These are phyloP conservation scores for Russula olivacea DNA, from an alignment of 768 basidiomycete species.

Conservation along the genomic window DNA sequence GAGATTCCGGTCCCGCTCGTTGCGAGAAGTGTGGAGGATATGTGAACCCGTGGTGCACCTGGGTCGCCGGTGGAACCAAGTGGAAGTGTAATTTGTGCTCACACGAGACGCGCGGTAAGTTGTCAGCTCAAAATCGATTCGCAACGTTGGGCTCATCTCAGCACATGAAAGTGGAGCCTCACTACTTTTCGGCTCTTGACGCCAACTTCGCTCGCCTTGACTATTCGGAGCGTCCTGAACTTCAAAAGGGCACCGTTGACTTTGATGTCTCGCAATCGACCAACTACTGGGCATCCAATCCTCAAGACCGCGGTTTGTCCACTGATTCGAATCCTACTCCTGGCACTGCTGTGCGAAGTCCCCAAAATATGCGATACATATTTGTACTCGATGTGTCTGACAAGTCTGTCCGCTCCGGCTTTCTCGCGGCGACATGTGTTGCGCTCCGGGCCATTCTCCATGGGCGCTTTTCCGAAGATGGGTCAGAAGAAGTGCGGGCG, in stretches of 20 bases:
- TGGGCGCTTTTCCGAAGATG: slow-evolving; percentile 44
- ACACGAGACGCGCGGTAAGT: slow-evolving; percentile 76
- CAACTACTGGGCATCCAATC: slow-evolving; percentile 81
- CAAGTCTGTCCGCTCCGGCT: slow-evolving; percentile 61
- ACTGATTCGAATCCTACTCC: slow-evolving; percentile 46
- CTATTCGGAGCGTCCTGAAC: slow-evolving; percentile 74
- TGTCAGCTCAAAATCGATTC: slow-evolving; percentile 26
- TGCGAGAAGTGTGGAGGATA: slow-evolving; percentile 85
- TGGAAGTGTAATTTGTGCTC: slow-evolving; percentile 94
- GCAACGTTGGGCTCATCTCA: not conserved
- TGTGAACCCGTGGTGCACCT: slow-evolving; percentile 90
- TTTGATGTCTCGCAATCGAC: slow-evolving; percentile 61
- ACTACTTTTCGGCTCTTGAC: slow-evolving; percentile 83
- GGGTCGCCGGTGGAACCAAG: slow-evolving; percentile 71
- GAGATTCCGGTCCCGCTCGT: slow-evolving; percentile 68
- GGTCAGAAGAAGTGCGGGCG: slow-evolving; percentile 34
- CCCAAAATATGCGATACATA: slow-evolving; percentile 66
- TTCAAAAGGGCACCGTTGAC: slow-evolving; percentile 88
- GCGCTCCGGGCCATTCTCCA: slow-evolving; percentile 60
- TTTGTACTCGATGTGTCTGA: slow-evolving; percentile 83
- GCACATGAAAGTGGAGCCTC: slow-evolving; percentile 52
- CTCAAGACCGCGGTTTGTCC: slow-evolving; percentile 47
- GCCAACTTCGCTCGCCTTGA: slow-evolving; percentile 73
- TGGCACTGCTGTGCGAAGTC: slow-evolving; percentile 41
- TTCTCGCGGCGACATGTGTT: slow-evolving; percentile 60